A percentile compares a stretch with the other conserved stretches of the same genome.
These are phyloP conservation scores for Hyaloscypha hepaticicola DNA, from an alignment of 495 filamentous ascomycete genomes.

Conservation along the genomic window DNA sequence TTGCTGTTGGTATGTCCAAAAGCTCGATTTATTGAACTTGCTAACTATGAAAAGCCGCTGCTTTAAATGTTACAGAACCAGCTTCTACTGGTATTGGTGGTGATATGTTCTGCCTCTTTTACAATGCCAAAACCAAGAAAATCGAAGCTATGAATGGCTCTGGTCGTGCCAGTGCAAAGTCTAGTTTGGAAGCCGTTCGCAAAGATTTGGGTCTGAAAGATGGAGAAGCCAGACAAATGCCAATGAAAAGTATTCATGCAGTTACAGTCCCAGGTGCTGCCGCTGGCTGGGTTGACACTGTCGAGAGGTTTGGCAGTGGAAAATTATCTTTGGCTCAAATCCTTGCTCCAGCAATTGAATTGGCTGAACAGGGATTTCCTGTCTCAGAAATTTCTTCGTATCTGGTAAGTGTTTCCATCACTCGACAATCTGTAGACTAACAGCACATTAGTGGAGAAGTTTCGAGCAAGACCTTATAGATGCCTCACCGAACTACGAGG, in stretches of 20 bases:
- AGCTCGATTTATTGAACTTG: background rate
- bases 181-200: slow-evolving; percentile 66
- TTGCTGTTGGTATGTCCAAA: slow-evolving; percentile 64
- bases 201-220: slow-evolving; percentile 66
- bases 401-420: slow-evolving; percentile 54
- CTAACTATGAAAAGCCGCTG: slow-evolving; percentile 59
- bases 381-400: slow-evolving; percentile 75
- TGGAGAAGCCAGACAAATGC: slow-evolving; percentile 62
- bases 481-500: slow-evolving; percentile 78
- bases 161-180: slow-evolving; percentile 71
- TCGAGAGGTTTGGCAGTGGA: slow-evolving; percentile 90
- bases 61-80: slow-evolving; percentile 90
- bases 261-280: slow-evolving; percentile 88
- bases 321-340: slow-evolving; percentile 78
- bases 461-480: slow-evolving; percentile 58
- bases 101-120: slow-evolving; percentile 97
- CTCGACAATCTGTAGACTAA: background rate
- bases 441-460: slow-evolving; percentile 58
- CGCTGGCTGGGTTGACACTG: slow-evolving; percentile 89
- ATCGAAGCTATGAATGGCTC: slow-evolving; percentile 89
- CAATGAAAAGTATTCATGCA: slow-evolving; percentile 72
- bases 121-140: slow-evolving; percentile 76
- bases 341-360: slow-evolving; percentile 76
- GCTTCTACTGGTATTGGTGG: slow-evolving; percentile 94
- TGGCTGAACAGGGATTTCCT: slow-evolving; percentile 87